Evolutionary conservation across 1,284 basidiomycete genomes (phyloP), one percentile per base, ranked within the genome.

Genomic region (Polyporus tsugae): DNA sequence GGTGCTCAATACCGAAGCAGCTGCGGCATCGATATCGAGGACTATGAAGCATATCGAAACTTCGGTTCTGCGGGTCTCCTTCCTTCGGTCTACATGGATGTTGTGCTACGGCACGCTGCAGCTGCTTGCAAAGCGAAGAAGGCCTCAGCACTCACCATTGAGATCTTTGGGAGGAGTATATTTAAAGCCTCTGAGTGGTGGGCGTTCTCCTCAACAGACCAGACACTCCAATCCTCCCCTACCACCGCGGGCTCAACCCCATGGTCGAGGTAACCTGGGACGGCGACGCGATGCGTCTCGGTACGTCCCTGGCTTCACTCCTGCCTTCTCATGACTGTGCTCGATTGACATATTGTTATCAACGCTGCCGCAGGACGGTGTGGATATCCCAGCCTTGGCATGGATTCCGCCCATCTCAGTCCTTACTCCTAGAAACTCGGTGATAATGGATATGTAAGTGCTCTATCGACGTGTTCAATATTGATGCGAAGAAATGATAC

Each of bases 361-460:
- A 25, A 38, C 11, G 57, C 9, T 3, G 10, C n/a, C n/a, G n/a
- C 58, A 59, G 58, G 19, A 25, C 58, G 58, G 38, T 3, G 22
- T 17, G 38, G 38, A 41, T 5, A 6, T 11, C 25, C 7, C 9
- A n/a, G 22, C 29, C 29, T 25, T 13, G 4, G 49, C 10, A 4
- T 29, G 25, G 22, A 29, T 4, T 19, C 52, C 29, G 25, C 58
- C 39, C 35, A 22, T 60, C 38, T 19, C 58, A 5, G 58, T 60
- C 39, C 13, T 60, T 60, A 60, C 58, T 60, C 39, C 13, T 42
- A 60, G 22, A 41, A 13, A 13, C 9, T 6, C 11, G 38, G 11
- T 36, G 9, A 22, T 59, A 59, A 59, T 59, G 19, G 38, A 42
- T 41, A 41, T 60, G 58, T 60, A 22, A 60, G 58, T 60, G 11